Percentiles rank a stretch among this genome's conserved stretches.
phyloP scores from a whole-genome alignment of 2,329 filamentous ascomycete species.

The Kalaharituber pfeilii region DNA sequence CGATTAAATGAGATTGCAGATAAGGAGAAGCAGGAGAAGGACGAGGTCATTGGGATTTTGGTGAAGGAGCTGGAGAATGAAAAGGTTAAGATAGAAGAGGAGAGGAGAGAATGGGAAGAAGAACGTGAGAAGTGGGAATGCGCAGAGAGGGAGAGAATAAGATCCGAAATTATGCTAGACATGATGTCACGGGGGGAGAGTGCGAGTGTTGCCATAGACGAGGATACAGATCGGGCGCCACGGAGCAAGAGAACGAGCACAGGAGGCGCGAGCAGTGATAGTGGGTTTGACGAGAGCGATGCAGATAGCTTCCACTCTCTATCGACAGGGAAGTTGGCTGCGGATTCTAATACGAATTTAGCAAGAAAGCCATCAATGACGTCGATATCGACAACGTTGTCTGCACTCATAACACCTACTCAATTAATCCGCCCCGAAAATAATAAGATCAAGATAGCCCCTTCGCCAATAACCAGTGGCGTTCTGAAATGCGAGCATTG shows the following conservation, averaged over 20 bases:
- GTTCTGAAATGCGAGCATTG: not conserved
- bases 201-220: not conserved
- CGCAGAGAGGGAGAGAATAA: not conserved
- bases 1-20: conserved; percentile 18
- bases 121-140: not conserved
- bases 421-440: not conserved
- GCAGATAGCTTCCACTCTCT: not conserved
- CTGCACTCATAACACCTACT: not conserved
- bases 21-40: conserved; percentile 23
- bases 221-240: not conserved
- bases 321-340: not conserved
- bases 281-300: conserved; percentile 1
- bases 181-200: not conserved
- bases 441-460: not conserved
- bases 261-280: not conserved
- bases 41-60: conserved; percentile 17
- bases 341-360: not conserved
- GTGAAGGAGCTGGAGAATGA: not conserved
- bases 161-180: not conserved
- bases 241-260: not conserved
- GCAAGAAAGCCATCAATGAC: not conserved
- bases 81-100: not conserved
- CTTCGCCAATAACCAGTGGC: not conserved
- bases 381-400: not conserved
- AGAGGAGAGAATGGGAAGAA: not conserved